These are phyloP conservation scores for Agrocybe pediades DNA, from an alignment of 768 basidiomycete species.

Conservation along the genomic window DNA sequence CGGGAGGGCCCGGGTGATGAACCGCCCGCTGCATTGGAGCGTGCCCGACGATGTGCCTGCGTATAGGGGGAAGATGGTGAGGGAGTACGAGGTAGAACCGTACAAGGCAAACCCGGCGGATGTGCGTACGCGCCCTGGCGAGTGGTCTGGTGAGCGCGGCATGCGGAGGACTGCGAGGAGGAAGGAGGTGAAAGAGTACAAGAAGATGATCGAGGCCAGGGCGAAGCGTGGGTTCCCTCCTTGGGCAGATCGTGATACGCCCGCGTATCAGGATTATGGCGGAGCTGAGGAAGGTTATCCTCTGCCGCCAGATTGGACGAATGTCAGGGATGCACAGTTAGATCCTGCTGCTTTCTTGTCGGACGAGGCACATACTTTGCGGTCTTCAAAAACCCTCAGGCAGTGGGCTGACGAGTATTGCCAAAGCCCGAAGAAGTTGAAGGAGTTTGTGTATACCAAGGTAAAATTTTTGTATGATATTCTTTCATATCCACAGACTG, in stretches of 20 bases:
- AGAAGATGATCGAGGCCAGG: slow-evolving; percentile 48
- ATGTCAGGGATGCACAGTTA: neutral
- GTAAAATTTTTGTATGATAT: slow-evolving; percentile 28
- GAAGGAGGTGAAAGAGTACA: slow-evolving; percentile 42
- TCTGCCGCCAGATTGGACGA: slow-evolving; percentile 9
- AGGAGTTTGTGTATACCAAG: slow-evolving; percentile 79
- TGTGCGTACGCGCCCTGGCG: neutral
- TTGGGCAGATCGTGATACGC: slow-evolving; percentile 31
- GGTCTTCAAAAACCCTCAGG: slow-evolving; percentile 62
- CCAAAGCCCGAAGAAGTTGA: slow-evolving; percentile 64
- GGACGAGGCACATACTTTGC: slow-evolving; percentile 31
- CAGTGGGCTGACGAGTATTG: slow-evolving; percentile 89
- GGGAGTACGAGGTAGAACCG: slow-evolving; percentile 46
- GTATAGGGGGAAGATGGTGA: slow-evolving; percentile 64
- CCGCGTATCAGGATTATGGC: neutral
- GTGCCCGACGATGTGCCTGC: slow-evolving; percentile 64
- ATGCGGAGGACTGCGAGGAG: slow-evolving; percentile 38
- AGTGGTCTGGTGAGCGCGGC: slow-evolving; percentile 20
- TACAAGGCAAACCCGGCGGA: slow-evolving; percentile 12
- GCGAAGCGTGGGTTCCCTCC: slow-evolving; percentile 49
- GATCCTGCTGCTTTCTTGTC: slow-evolving; percentile 7
- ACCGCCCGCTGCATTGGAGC: slow-evolving; percentile 52
- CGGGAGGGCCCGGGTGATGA: slow-evolving; percentile 13
- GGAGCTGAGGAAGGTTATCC: neutral
- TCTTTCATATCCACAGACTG: neutral